Evolutionary conservation across 2,329 filamentous ascomycete genomes (phyloP).

Genomic region (Annulohypoxylon truncatum): DNA sequence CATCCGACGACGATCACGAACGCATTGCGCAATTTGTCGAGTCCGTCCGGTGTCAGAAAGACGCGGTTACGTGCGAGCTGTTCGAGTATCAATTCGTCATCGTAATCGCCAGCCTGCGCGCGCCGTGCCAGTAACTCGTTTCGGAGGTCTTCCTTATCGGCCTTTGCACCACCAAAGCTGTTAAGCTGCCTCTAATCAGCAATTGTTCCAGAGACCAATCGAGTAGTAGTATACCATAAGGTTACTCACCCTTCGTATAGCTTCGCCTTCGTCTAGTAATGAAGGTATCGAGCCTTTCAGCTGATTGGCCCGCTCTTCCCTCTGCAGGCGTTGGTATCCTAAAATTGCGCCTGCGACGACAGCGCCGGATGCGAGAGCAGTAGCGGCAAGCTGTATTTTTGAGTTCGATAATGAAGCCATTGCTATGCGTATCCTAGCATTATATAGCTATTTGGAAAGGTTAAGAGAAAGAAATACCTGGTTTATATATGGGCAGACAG

Average conservation of each 20-base stretch:
- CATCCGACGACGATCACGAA: constrained; percentile 93
- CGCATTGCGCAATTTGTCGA: constrained; percentile 80
- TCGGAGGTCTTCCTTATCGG: constrained; percentile 71
- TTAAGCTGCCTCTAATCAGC: constrained; percentile 63
- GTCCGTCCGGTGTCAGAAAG: constrained; percentile 85
- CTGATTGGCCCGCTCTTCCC: constrained; percentile 64
- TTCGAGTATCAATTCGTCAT: constrained; percentile 88
- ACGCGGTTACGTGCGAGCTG: constrained; percentile 93
- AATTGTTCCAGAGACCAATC: not conserved
- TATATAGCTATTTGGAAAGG: not conserved
- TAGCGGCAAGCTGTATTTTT: constrained; percentile 73
- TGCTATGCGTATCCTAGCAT: not conserved
- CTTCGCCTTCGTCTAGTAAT: constrained; percentile 49
- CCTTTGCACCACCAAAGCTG: constrained; percentile 65
- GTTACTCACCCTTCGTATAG: constrained; percentile 53
- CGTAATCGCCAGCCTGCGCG: constrained; percentile 72
- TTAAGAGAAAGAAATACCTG: not conserved
- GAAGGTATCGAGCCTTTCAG: constrained; percentile 71
- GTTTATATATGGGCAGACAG: not conserved
- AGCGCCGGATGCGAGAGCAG: constrained; percentile 73
- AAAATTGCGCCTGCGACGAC: constrained; percentile 70
- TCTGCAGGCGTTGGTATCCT: constrained; percentile 70
- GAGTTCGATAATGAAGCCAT: constrained; percentile 57
- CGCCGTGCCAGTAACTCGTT: constrained; percentile 69
- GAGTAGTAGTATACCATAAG: not conserved